Base-by-base conservation (phyloP, 1,284 basidiomycete genomes). In the Phenoliferia sp. region DNA sequence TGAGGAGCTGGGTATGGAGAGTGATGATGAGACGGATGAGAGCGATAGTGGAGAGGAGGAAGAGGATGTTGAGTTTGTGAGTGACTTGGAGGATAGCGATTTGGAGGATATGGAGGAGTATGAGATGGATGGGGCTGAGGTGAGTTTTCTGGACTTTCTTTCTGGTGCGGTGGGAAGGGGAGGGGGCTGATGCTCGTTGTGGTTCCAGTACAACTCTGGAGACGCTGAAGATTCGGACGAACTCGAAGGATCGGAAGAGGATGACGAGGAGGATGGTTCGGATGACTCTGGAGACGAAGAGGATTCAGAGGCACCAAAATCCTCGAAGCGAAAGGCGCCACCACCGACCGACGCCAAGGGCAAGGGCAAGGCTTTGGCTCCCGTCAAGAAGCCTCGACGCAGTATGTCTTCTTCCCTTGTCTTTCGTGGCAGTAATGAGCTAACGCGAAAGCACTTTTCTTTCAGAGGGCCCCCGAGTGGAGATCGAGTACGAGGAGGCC, bases 401-500 rank as follows among this genome's bases (percentile, higher is more conserved):
- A 63, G 29, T 61, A 54, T 63, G 69, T 68, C 36, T 26, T 56
- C 69, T 66, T 61, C 50, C 75, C 77, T 52, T 77, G 26, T 32
- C 28, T 36, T 33, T 16, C 63, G 22, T 61, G 70, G 59, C 19
- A n/a, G 44, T 7, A 16, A 4, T 12, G 9, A 32, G 29, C 59
- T 50, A n/a, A 28, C 28, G 2, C 26, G 32, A 7, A n/a, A 9
- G 17, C n/a, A n/a, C n/a, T 12, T 1, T 34, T 19, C 28, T 35
- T 34, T 34, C 78, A 88, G 88, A 84, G 71, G 89, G 87, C 31
- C 88, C 92, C 10, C 85, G 88, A 72, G 88, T 98, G 78, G 91
- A 95, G 78, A 88, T 97, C 79, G 94, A 97, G 80, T 95, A 96
- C 86, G 94, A 94, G 78, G 91, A 96, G 81, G 31, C 55, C 31